Evolutionary conservation across 441 rosid species (phyloP).

Genomic region (Macaranga tanarius): DNA sequence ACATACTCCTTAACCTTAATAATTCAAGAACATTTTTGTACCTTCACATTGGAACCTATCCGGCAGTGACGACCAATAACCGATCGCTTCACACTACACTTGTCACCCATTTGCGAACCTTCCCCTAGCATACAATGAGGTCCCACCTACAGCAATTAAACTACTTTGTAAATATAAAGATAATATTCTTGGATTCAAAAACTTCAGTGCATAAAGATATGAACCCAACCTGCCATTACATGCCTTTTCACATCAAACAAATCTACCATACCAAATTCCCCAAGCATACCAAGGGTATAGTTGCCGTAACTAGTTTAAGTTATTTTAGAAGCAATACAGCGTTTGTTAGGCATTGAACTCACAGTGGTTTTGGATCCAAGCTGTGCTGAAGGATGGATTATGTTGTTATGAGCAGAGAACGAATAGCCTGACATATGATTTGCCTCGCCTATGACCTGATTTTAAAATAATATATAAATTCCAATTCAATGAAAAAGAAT

Average conservation of each 20-base stretch:
- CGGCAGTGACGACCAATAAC: conserved; percentile 94
- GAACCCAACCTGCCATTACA: conserved; percentile 1
- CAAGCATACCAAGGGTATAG: not conserved
- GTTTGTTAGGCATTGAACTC: conserved; percentile 25
- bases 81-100: conserved; percentile 93
- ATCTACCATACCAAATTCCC: not conserved
- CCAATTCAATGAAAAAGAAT: conserved; percentile 15
- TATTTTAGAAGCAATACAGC: conserved; percentile 1
- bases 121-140: conserved; percentile 91
- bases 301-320: conserved; percentile 2
- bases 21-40: conserved; percentile 26
- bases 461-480: conserved; percentile 12
- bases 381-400: conserved; percentile 74
- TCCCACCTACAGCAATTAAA: conserved; percentile 62
- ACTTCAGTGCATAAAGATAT: not conserved
- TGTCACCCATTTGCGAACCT: conserved; percentile 94
- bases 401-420: conserved; percentile 74
- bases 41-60: conserved; percentile 97
- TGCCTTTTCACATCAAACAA: not conserved
- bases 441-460: conserved; percentile 82
- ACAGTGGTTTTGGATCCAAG: conserved; percentile 90
- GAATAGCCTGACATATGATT: conserved; percentile 84
- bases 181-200: not conserved
- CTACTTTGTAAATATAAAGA: not conserved
- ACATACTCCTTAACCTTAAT: not conserved